phyloP scores from a whole-genome alignment of 108 stramenopile species.

The Ochromonas danica region DNA sequence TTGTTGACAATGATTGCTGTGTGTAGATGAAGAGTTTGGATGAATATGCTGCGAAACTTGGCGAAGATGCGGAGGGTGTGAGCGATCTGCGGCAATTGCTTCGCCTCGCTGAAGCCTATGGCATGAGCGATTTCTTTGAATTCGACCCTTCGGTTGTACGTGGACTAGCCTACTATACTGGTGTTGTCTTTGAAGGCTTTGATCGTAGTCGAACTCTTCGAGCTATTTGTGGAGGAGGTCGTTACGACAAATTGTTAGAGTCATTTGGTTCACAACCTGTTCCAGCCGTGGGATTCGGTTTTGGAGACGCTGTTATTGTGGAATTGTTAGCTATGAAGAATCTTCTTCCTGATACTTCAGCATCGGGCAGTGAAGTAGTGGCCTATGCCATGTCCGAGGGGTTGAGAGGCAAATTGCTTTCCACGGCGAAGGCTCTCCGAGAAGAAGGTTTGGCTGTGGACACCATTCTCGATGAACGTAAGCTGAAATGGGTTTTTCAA shows the following conservation, averaged over 20 bases:
- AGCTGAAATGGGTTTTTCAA: slow-evolving; percentile 92
- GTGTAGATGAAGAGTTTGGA: slow-evolving; percentile 76
- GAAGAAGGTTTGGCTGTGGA: slow-evolving; percentile 78
- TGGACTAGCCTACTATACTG: slow-evolving; percentile 95
- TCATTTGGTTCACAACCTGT: slow-evolving; percentile 88
- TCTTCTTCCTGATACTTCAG: slow-evolving; percentile 78
- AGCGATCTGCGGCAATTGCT: slow-evolving; percentile 70
- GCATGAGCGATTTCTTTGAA: slow-evolving; percentile 84
- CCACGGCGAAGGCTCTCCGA: slow-evolving; percentile 66
- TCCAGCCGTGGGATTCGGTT: slow-evolving; percentile 94
- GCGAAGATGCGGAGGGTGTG: slow-evolving; percentile 78
- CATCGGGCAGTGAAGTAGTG: slow-evolving; percentile 68
- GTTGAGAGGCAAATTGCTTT: slow-evolving; percentile 63
- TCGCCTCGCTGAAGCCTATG: slow-evolving; percentile 73
- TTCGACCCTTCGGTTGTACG: slow-evolving; percentile 89
- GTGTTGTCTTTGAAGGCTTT: slow-evolving; percentile 95
- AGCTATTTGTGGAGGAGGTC: slow-evolving; percentile 95
- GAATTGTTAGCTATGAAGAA: slow-evolving; percentile 83
- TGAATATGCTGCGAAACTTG: slow-evolving; percentile 67
- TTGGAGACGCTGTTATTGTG: slow-evolving; percentile 96
- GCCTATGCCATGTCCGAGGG: slow-evolving; percentile 76
- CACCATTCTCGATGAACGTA: slow-evolving; percentile 79
- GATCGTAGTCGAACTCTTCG: slow-evolving; percentile 86
- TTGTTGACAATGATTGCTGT: neutral
- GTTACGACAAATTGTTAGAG: slow-evolving; percentile 90